These are phyloP conservation scores for Pichia sp. DNA, from an alignment of 1,139 yeast genomes.

Conservation along the genomic window DNA sequence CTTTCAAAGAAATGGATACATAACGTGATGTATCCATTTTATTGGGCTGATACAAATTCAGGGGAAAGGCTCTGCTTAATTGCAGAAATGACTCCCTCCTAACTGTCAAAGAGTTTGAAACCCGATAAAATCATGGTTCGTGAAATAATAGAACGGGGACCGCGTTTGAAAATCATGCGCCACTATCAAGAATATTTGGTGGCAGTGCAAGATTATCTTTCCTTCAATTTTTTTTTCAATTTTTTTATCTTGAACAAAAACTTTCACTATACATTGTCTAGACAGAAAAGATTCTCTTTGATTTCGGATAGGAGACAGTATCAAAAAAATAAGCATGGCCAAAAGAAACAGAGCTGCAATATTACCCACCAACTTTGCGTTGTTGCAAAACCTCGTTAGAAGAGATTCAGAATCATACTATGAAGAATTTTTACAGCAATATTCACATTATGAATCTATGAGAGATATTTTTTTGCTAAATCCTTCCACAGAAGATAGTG, in stretches of 20 bases:
- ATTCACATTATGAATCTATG: conserved; percentile 84
- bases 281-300: no score
- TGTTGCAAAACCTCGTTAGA: conserved; percentile 85
- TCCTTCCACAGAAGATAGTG: conserved; percentile 58
- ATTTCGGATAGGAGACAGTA: no score
- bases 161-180: neutral
- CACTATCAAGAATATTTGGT: neutral
- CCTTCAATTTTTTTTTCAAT: neutral
- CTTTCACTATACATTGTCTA: neutral
- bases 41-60: neutral
- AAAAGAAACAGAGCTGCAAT: conserved; percentile 88
- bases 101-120: no score
- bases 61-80: neutral
- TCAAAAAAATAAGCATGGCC: conserved; percentile 48
- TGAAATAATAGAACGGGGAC: neutral
- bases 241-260: no score
- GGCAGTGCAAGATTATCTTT: conserved; percentile 5
- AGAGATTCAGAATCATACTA: conserved; percentile 91
- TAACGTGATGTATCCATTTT: neutral
- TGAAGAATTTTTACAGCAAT: conserved; percentile 91
- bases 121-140: neutral
- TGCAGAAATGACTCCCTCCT: no score
- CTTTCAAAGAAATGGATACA: neutral
- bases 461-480: conserved; percentile 78
- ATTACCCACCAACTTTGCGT: conserved; percentile 83